Evolutionary conservation across 352 stramenopile species (phyloP), one percentile per base, ranked within the genome.

Genomic region (Thalassiosira hispida): DNA sequence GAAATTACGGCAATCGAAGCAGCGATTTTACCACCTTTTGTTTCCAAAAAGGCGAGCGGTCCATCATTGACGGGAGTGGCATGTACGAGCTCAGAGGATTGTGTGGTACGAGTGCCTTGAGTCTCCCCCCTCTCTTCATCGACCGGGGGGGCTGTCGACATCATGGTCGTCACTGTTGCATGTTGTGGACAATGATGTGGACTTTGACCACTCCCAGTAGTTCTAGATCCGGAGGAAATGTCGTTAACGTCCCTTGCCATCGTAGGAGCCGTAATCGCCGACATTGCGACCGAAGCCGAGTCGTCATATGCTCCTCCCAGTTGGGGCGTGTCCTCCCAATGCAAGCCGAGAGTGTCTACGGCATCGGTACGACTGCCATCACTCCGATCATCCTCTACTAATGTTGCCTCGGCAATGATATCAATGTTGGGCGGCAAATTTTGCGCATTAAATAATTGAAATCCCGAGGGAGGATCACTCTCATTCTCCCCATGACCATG

Each of bases 401-500:
- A 12, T n/a, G 42, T 51, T 23, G 42, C 42, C 42, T 51, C 42
- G 12, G 42, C 42, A 51, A 51, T 51, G n/a, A 51, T 51, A 51
- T 51, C 42, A 51, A 51, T 51, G 12, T 22, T 22, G 3, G 18
- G 12, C 18, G 42, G 42, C 12, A 51, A 22, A 51, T 51, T 51
- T 4, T 4, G n/a, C 31, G 31, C 3, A 38, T 8, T 38, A 8
- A 9, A 38, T 3, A 8, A 38, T n/a, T n/a, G 38, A 46, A 14
- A 14, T 46, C 38, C 7, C 14, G 38, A 14, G 38, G 14, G 14
- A 46, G 7, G 7, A 14, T 7, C 7, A 14, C 14, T 14, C 7
- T 46, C 7, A 14, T 14, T 14, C 38, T 14, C 38, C 38, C n/a
- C n/a, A n/a, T n/a, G n/a, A n/a, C n/a, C n/a, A n/a, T n/a, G n/a